Evolutionary conservation across 1,139 yeast species (phyloP).

Genomic region (Hyphopichia burtonii): DNA sequence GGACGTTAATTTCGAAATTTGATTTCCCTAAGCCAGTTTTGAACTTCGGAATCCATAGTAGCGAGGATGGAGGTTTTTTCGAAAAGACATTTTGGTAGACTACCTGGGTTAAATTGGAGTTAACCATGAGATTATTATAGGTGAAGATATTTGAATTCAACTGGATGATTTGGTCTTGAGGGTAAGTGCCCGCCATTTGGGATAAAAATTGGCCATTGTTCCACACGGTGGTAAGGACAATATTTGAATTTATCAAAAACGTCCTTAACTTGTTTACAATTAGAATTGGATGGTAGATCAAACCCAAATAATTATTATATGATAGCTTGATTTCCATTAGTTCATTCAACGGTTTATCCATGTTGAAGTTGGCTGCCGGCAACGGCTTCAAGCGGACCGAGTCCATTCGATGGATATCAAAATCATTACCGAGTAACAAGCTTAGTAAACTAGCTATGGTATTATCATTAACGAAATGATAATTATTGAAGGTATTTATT

Average conservation of each 20-base stretch:
- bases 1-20: background rate
- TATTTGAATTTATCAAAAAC: constrained; percentile 6
- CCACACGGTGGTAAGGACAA: background rate
- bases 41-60: constrained; percentile 23
- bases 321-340: constrained; percentile 2
- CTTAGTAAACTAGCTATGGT: constrained; percentile 7
- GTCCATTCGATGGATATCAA: constrained; percentile 4
- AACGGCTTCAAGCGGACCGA: constrained; percentile 1
- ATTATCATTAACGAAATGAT: constrained; percentile 7
- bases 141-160: constrained; percentile 3
- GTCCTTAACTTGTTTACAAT: constrained; percentile 10
- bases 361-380: constrained; percentile 1
- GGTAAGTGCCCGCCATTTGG: constrained; percentile 3
- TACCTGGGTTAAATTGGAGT: constrained; percentile 11
- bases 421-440: constrained; percentile 2
- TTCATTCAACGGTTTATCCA: constrained; percentile 7
- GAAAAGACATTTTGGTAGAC: background rate
- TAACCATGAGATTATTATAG: constrained; percentile 6
- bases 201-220: background rate
- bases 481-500: constrained; percentile 15
- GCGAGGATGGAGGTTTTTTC: constrained; percentile 7
- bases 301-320: constrained; percentile 7
- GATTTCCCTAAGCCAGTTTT: constrained; percentile 7
- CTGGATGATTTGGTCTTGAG: too few species aligned
- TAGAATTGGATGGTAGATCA: constrained; percentile 14